These are phyloP conservation scores for Globisporangium parvum DNA, from an alignment of 352 stramenopile genomes.

Conservation along the genomic window DNA sequence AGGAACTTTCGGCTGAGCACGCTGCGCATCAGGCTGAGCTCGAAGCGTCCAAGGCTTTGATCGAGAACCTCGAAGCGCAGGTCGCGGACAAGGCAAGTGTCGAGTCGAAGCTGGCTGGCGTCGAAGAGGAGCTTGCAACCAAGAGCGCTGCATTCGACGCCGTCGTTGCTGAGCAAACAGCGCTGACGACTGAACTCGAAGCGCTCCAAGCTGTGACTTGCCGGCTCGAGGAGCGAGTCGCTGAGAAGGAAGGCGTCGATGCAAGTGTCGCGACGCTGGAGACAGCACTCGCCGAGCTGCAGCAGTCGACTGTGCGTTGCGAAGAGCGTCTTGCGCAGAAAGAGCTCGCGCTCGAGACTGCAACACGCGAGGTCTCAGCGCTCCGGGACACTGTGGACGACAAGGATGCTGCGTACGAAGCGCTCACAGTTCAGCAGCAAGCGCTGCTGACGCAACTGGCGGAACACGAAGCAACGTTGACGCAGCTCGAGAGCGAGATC, in stretches of 20 bases:
- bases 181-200: background rate
- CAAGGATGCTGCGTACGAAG: background rate
- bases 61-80: constrained; percentile 5
- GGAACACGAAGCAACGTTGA: background rate
- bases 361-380: constrained; percentile 2
- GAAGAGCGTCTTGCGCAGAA: constrained; percentile 7
- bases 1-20: background rate
- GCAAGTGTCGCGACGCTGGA: background rate
- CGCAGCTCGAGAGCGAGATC: constrained; percentile 2
- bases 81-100: background rate
- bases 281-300: background rate
- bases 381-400: background rate
- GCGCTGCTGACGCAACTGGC: constrained; percentile 4
- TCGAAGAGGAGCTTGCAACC: background rate
- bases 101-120: constrained; percentile 1
- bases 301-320: background rate
- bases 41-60: background rate
- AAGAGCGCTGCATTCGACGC: background rate
- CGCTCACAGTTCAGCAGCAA: background rate
- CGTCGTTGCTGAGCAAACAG: background rate
- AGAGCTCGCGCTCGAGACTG: background rate
- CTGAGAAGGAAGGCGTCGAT: too few relatives aligned
- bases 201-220: background rate
- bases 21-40: background rate
- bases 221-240: background rate